Evolutionary conservation across 2,329 filamentous ascomycete species (phyloP).

Genomic region (Penicillium psychrosexuale): DNA sequence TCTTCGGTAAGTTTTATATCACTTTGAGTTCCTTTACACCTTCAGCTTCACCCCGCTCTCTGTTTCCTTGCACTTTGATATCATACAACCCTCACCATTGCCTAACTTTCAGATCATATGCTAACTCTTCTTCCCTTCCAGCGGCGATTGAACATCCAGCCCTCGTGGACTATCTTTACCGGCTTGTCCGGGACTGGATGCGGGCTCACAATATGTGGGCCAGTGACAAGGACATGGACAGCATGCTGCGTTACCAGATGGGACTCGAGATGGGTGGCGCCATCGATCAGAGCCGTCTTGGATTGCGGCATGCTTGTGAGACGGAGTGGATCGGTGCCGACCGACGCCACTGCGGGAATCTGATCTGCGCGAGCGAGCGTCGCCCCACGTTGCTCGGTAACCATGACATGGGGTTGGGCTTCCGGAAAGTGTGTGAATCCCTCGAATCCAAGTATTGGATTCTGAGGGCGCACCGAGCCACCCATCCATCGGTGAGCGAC

Average conservation of each 20-base stretch:
- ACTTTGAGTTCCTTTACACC: neutral
- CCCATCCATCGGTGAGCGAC: conserved; percentile 28
- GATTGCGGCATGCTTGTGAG: conserved; percentile 31
- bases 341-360: conserved; percentile 26
- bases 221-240: conserved; percentile 18
- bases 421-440: conserved; percentile 18
- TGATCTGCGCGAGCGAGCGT: conserved; percentile 25
- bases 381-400: conserved; percentile 17
- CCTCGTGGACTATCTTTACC: conserved; percentile 33
- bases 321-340: conserved; percentile 33
- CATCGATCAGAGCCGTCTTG: conserved; percentile 15
- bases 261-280: conserved; percentile 21
- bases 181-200: conserved; percentile 34
- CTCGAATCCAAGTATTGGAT: conserved; percentile 32
- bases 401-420: conserved; percentile 14
- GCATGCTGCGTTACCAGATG: conserved; percentile 26
- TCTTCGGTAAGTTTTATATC: conserved; percentile 26
- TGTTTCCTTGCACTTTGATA: neutral
- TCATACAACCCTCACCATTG: neutral
- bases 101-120: neutral
- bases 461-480: conserved; percentile 29
- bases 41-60: neutral
- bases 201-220: conserved; percentile 5
- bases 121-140: conserved; percentile 11
- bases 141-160: conserved; percentile 25